Evolutionary conservation across 495 filamentous ascomycete genomes (phyloP).

Genomic region (Oidiodendron maius): DNA sequence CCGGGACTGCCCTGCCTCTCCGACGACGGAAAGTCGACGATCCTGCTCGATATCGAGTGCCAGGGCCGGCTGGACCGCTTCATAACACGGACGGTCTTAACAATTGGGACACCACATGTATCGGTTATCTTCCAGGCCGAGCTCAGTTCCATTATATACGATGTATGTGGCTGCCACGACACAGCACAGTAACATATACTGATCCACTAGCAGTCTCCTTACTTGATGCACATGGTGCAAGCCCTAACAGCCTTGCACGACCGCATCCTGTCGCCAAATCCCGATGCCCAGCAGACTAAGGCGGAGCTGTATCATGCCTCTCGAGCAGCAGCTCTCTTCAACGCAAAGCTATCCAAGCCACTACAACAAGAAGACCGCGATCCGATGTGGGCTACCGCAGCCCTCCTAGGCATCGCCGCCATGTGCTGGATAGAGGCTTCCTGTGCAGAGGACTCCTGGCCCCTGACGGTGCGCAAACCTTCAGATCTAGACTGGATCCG

Average conservation of each 20-base stretch:
- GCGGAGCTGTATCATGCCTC: conserved; percentile 30
- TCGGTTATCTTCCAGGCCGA: conserved; percentile 22
- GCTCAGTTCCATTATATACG: conserved; percentile 25
- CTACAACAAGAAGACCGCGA: conserved; percentile 26
- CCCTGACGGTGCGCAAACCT: conserved; percentile 24
- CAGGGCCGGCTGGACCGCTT: conserved; percentile 28
- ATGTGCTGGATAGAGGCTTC: conserved; percentile 28
- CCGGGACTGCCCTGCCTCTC: conserved; percentile 13
- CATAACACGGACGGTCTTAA: conserved; percentile 31
- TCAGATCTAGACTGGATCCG: conserved; percentile 33
- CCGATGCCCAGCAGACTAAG: conserved; percentile 11
- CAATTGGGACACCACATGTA: conserved; percentile 27
- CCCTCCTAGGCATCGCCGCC: conserved; percentile 27
- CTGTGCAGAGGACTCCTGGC: conserved; percentile 32
- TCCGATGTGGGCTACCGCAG: conserved; percentile 32
- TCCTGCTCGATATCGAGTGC: conserved; percentile 20
- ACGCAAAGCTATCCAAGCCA: conserved; percentile 26
- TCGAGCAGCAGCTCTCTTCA: conserved; percentile 30
- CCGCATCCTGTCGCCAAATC: conserved; percentile 18
- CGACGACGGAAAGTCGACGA: conserved; percentile 22
- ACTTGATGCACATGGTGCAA: conserved; percentile 33
- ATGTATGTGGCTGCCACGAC: background rate
- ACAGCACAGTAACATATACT: too few species aligned
- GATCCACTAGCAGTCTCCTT: conserved; percentile 26
- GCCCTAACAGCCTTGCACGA: conserved; percentile 34